Evolutionary conservation across 2,329 filamentous ascomycete genomes (phyloP).

Genomic region (Herpotrichia juniperi): DNA sequence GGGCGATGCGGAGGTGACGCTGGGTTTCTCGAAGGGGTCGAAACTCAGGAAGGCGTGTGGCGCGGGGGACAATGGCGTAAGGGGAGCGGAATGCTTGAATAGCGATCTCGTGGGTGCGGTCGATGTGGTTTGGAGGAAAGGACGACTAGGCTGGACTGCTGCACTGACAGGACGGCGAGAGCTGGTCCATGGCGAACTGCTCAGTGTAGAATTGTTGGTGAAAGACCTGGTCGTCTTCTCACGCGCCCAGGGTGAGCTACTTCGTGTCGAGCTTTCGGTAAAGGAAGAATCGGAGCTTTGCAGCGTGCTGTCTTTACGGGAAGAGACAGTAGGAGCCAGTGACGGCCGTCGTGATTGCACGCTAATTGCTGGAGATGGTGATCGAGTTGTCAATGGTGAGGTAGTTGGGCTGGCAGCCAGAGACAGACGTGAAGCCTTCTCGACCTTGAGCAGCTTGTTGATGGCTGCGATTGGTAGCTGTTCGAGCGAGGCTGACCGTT

Average conservation of each 20-base stretch:
- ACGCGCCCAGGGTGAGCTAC: constrained; percentile 6
- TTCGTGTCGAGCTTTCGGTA: constrained; percentile 6
- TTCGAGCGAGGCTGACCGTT: constrained; percentile 42
- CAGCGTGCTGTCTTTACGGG: constrained; percentile 24
- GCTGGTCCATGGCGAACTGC: constrained; percentile 7
- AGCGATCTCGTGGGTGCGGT: constrained; percentile 15
- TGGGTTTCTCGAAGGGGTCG: constrained; percentile 44
- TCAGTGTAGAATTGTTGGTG: constrained; percentile 6
- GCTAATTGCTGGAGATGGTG: constrained; percentile 28
- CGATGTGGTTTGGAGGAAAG: constrained; percentile 34
- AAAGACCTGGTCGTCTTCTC: constrained; percentile 27
- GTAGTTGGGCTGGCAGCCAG: constrained; percentile 25
- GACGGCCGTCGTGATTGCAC: constrained; percentile 28
- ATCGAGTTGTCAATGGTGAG: constrained; percentile 11
- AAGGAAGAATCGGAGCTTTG: constrained; percentile 34
- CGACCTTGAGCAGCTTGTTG: constrained; percentile 34
- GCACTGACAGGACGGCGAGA: constrained; percentile 28
- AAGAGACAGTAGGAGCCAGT: constrained; percentile 12
- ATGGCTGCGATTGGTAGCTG: constrained; percentile 36
- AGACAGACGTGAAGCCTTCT: constrained; percentile 33
- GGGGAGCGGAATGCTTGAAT: constrained; percentile 29
- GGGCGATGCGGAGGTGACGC: constrained; percentile 34
- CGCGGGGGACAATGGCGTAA: constrained; percentile 36
- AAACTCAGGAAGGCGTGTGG: constrained; percentile 45
- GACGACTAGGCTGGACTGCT: constrained; percentile 23